Evolutionary conservation across 768 basidiomycete species (phyloP).

Genomic region (Agaricus subrufescens): DNA sequence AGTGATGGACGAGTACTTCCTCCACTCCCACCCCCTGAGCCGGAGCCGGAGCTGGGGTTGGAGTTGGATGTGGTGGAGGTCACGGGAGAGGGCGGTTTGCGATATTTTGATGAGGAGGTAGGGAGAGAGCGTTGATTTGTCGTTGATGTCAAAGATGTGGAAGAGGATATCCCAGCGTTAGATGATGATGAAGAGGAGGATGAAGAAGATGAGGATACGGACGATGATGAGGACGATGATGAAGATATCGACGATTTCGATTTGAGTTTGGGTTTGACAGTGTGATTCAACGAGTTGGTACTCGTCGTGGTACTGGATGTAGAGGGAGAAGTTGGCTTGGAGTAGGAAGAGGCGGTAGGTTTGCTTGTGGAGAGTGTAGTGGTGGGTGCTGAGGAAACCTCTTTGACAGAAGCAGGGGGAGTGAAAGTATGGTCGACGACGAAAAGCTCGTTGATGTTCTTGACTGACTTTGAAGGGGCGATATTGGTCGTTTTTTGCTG

Average conservation of each 20-base stretch:
- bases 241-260: not conserved
- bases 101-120: not conserved
- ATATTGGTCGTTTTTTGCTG: not conserved
- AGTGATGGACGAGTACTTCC: constrained; percentile 20
- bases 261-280: not conserved
- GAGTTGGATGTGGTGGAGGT: not conserved
- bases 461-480: not conserved
- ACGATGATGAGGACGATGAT: not conserved
- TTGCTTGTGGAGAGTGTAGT: not conserved
- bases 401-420: constrained; percentile 24
- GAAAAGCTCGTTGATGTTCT: constrained; percentile 6
- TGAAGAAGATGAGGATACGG: not conserved
- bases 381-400: not conserved
- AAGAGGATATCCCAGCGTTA: not conserved
- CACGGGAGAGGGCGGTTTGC: not conserved
- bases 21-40: not conserved
- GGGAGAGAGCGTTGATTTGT: no score
- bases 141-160: not conserved
- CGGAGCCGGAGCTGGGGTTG: not conserved
- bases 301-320: no score
- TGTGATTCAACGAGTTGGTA: no score
- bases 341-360: not conserved
- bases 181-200: not conserved
- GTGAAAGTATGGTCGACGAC: constrained; percentile 20
- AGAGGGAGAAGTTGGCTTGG: not conserved